Evolutionary conservation across 441 rosid genomes (phyloP).

Genomic region (Bruguiera hainesii): DNA sequence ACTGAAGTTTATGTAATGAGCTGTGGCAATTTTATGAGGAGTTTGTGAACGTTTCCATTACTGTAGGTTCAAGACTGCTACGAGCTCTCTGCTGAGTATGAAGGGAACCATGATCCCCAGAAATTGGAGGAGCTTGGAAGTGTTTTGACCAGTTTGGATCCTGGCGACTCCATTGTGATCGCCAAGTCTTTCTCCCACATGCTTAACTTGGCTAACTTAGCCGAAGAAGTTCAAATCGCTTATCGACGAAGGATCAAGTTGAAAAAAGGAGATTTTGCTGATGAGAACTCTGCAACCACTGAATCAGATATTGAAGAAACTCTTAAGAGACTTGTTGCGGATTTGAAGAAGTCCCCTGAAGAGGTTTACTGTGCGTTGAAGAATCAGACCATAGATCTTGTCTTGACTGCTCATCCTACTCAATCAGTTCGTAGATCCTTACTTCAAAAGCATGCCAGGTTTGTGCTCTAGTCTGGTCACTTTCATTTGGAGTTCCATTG

Average conservation of each 20-base stretch:
- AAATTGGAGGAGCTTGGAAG: slow-evolving; percentile 89
- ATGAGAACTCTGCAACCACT: slow-evolving; percentile 86
- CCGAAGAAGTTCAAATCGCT: slow-evolving; percentile 94
- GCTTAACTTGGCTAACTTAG: slow-evolving; percentile 94
- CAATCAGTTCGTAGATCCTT: slow-evolving; percentile 91
- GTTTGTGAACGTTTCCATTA: slow-evolving; percentile 11
- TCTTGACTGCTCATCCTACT: slow-evolving; percentile 96
- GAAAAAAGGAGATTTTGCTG: slow-evolving; percentile 84
- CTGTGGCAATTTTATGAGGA: slow-evolving; percentile 2
- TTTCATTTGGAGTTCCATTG: background rate
- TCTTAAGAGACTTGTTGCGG: slow-evolving; percentile 69
- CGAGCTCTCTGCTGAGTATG: slow-evolving; percentile 89
- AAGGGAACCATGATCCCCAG: slow-evolving; percentile 68
- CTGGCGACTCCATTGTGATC: slow-evolving; percentile 90
- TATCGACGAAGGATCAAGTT: slow-evolving; percentile 68
- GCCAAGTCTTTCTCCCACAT: slow-evolving; percentile 75
- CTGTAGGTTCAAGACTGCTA: slow-evolving; percentile 88
- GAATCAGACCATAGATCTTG: slow-evolving; percentile 96
- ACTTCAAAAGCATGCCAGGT: slow-evolving; percentile 77
- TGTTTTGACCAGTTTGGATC: slow-evolving; percentile 80
- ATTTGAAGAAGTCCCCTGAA: slow-evolving; percentile 81
- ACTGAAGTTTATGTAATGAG: background rate
- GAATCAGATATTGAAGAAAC: slow-evolving; percentile 97
- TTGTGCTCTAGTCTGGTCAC: slow-evolving; percentile 8
- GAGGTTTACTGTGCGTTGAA: slow-evolving; percentile 90